Evolutionary conservation across 2,329 filamentous ascomycete species (phyloP).

Genomic region (Aspergillus calidoustus): DNA sequence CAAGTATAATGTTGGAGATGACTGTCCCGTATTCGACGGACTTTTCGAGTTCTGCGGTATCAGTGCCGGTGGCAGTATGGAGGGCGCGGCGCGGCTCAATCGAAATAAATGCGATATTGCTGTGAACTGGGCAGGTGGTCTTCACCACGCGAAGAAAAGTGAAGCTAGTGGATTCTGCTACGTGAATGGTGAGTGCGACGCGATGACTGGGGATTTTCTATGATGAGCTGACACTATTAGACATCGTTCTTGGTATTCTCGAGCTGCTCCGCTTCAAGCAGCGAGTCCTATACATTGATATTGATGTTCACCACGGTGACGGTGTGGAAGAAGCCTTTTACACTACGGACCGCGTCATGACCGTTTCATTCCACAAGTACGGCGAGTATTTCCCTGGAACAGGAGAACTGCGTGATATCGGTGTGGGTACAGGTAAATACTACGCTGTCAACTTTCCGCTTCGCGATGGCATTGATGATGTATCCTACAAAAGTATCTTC

Average conservation of each 20-base stretch:
- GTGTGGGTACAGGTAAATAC: slow-evolving; percentile 69
- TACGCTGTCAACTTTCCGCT: slow-evolving; percentile 73
- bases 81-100: slow-evolving; percentile 70
- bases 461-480: slow-evolving; percentile 70
- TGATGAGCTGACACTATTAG: slow-evolving; percentile 38
- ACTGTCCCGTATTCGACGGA: slow-evolving; percentile 70
- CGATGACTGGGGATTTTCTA: slow-evolving; percentile 7
- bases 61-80: slow-evolving; percentile 72
- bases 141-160: slow-evolving; percentile 94
- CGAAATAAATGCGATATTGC: slow-evolving; percentile 71
- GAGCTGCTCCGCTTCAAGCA: slow-evolving; percentile 68
- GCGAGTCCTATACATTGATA: slow-evolving; percentile 69
- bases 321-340: slow-evolving; percentile 75
- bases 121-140: slow-evolving; percentile 87
- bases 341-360: slow-evolving; percentile 73
- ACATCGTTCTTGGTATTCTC: slow-evolving; percentile 69
- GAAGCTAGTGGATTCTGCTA: slow-evolving; percentile 98
- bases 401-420: slow-evolving; percentile 70
- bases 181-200: slow-evolving; percentile 70
- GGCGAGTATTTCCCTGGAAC: slow-evolving; percentile 74
- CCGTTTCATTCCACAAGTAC: slow-evolving; percentile 73
- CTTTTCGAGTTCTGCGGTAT: slow-evolving; percentile 74
- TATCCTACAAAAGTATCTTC: slow-evolving; percentile 70
- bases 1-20: slow-evolving; percentile 71
- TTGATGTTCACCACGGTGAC: slow-evolving; percentile 70